phyloP scores from a whole-genome alignment of 192 early-diverging fungal genomes.

The Coemansia sp. region DNA sequence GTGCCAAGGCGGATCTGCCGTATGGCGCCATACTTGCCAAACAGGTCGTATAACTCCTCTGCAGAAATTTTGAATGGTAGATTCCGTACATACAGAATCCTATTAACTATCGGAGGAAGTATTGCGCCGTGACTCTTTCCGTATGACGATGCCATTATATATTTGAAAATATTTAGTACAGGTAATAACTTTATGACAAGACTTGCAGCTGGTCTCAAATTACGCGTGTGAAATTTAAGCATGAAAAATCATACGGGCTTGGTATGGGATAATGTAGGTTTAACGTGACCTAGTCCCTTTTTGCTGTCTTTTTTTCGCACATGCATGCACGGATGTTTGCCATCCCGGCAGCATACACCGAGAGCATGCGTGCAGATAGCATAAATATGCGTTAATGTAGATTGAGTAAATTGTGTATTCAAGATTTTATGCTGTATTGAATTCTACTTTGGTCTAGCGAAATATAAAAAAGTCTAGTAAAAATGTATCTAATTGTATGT shows the following conservation, averaged over 20 bases:
- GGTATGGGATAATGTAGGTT: background rate
- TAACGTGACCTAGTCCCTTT: too few species aligned
- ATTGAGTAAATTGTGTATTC: background rate
- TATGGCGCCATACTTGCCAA: slow-evolving; percentile 94
- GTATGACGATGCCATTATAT: slow-evolving; percentile 40
- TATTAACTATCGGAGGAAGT: slow-evolving; percentile 91
- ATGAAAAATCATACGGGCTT: background rate
- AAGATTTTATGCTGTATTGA: background rate
- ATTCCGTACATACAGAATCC: slow-evolving; percentile 91
- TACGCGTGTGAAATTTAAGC: background rate
- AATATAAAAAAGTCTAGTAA: too few species aligned
- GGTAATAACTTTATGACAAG: background rate
- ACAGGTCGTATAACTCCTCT: slow-evolving; percentile 97
- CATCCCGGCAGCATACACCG: too few species aligned
- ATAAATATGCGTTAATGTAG: background rate
- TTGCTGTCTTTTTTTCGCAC: too few species aligned
- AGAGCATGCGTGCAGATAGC: background rate
- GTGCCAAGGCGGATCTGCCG: slow-evolving; percentile 88
- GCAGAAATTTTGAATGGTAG: slow-evolving; percentile 94
- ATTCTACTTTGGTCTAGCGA: background rate
- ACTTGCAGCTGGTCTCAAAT: background rate
- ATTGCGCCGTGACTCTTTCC: slow-evolving; percentile 58
- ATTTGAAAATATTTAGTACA: background rate
- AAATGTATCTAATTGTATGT: too few species aligned
- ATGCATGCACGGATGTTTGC: too few species aligned